Evolutionary conservation across 306 rosid genomes (phyloP).

Genomic region (Macrotyloma uniflorum): DNA sequence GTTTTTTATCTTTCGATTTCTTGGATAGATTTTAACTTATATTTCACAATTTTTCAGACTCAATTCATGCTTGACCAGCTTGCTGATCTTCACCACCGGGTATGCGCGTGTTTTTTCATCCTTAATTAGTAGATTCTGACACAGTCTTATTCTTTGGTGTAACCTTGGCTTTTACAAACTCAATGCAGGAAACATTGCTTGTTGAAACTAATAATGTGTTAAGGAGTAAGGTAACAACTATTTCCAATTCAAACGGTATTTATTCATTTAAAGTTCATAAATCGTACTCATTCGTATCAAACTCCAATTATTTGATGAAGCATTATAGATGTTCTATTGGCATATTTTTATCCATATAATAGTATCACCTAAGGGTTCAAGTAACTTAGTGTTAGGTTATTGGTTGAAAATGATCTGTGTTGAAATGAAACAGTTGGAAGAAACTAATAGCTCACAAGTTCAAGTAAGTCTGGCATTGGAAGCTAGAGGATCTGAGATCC

Average conservation of each 20-base stretch:
- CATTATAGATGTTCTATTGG: neutral
- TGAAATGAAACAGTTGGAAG: constrained; percentile 66
- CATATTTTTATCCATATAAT: no score
- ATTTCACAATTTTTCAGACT: constrained; percentile 51
- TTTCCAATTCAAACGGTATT: neutral
- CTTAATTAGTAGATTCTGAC: neutral
- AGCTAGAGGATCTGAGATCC: constrained; percentile 39
- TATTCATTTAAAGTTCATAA: neutral
- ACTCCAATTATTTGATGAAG: neutral
- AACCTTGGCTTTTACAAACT: neutral
- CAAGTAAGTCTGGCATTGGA: constrained; percentile 53
- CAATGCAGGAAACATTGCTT: constrained; percentile 70
- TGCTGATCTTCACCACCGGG: constrained; percentile 77
- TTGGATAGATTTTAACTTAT: neutral
- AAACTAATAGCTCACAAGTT: constrained; percentile 43
- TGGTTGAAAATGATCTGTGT: neutral
- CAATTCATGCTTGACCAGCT: constrained; percentile 78
- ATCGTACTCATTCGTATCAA: neutral
- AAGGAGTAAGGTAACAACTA: constrained; percentile 61
- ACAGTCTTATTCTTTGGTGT: neutral
- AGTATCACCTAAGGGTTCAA: neutral
- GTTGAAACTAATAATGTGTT: constrained; percentile 62
- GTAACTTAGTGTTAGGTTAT: no score
- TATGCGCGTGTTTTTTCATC: constrained; percentile 26
- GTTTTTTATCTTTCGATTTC: neutral